phyloP scores from a whole-genome alignment of 1,139 yeast species.

The Blastobotrys petasosporus region DNA sequence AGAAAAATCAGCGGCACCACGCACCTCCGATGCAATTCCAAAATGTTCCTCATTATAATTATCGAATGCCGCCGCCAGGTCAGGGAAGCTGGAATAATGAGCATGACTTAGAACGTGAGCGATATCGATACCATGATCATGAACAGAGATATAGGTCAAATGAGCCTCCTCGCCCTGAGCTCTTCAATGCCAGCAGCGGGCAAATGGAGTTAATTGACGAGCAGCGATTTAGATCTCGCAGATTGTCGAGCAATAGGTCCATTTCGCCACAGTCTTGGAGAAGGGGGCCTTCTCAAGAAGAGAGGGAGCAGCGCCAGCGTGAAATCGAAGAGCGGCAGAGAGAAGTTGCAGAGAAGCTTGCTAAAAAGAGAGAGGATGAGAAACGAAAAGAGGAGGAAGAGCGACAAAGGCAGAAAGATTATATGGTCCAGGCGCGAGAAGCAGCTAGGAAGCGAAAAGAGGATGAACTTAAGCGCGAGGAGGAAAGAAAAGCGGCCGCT shows the following conservation, averaged over 20 bases:
- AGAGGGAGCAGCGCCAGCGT: neutral
- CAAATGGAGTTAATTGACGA: constrained; percentile 7
- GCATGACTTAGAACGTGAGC: constrained; percentile 4
- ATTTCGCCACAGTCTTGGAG: constrained; percentile 10
- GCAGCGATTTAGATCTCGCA: constrained; percentile 1
- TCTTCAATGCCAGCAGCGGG: constrained; percentile 32
- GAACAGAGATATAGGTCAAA: constrained; percentile 29
- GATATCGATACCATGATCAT: constrained; percentile 28
- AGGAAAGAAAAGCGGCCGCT: constrained; percentile 25
- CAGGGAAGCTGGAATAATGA: neutral
- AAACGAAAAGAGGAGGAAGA: constrained; percentile 7
- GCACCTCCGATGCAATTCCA: constrained; percentile 12
- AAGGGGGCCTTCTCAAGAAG: constrained; percentile 1
- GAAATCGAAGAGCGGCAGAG: constrained; percentile 1
- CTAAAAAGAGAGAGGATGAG: constrained; percentile 1
- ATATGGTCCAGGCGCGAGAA: constrained; percentile 32
- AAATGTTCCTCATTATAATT: constrained; percentile 13
- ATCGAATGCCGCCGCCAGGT: constrained; percentile 9
- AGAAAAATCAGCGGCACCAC: constrained; percentile 13
- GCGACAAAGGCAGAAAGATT: constrained; percentile 30
- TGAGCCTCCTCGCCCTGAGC: constrained; percentile 27
- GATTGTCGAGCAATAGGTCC: constrained; percentile 8
- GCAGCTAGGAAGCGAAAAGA: constrained; percentile 33
- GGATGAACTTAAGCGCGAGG: constrained; percentile 30
- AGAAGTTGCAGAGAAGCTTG: neutral